Percentiles rank a stretch among this genome's conserved stretches.
These are phyloP conservation scores for Aciculosporium take DNA, from an alignment of 2,329 filamentous ascomycete genomes.

Conservation along the genomic window DNA sequence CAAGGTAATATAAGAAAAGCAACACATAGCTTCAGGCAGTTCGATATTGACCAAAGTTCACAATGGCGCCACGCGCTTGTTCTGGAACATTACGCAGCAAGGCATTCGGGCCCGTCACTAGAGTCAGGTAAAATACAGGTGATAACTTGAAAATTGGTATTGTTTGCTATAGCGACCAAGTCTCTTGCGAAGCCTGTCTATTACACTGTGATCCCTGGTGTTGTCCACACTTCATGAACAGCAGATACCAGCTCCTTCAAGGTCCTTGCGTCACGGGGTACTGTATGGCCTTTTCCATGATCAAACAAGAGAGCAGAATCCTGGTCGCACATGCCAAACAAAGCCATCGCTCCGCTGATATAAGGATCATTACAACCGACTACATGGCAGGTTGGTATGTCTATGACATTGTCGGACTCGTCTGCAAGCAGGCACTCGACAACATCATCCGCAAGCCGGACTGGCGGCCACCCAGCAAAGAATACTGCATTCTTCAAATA, in stretches of 20 bases:
- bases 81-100: too few species aligned
- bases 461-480: conserved; percentile 36
- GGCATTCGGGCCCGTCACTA: too few species aligned
- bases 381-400: conserved; percentile 35
- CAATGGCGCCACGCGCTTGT: too few species aligned
- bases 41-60: too few species aligned
- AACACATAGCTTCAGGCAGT: too few species aligned
- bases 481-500: conserved; percentile 18
- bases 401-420: conserved; percentile 29
- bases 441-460: conserved; percentile 22
- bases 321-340: conserved; percentile 45
- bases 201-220: not conserved
- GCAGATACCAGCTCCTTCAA: conserved; percentile 22
- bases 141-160: not conserved
- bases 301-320: conserved; percentile 45
- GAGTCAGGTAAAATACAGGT: too few species aligned
- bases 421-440: conserved; percentile 29
- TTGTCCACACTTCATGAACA: not conserved
- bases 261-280: conserved; percentile 36
- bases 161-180: not conserved
- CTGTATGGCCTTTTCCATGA: conserved; percentile 47
- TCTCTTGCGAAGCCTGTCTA: not conserved
- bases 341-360: conserved; percentile 40
- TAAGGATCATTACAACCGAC: conserved; percentile 42
- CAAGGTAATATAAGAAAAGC: too few species aligned